phyloP scores from a whole-genome alignment of 2,329 filamentous ascomycete species.

The Aspergillus ochraceoroseus region DNA sequence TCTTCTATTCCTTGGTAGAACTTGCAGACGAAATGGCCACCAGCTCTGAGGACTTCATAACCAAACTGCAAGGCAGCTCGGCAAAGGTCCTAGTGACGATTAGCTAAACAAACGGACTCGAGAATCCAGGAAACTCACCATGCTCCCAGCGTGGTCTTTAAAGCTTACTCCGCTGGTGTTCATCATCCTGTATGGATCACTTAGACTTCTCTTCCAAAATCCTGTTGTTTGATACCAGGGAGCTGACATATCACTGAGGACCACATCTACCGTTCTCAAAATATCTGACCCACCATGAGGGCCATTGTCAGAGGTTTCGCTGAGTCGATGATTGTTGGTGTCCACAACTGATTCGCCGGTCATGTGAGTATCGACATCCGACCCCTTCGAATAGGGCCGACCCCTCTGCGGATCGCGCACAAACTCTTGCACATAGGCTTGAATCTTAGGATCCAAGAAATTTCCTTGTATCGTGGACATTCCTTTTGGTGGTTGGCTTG shows the following conservation, averaged over 20 bases:
- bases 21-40: slow-evolving; percentile 93
- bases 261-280: slow-evolving; percentile 70
- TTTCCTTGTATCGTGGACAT: slow-evolving; percentile 95
- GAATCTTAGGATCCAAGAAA: slow-evolving; percentile 72
- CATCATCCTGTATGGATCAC: slow-evolving; percentile 99
- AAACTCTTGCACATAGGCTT: slow-evolving; percentile 69
- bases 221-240: slow-evolving; percentile 80
- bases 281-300: neutral
- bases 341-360: neutral
- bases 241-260: slow-evolving; percentile 98
- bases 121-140: slow-evolving; percentile 59
- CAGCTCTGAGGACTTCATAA: slow-evolving; percentile 72
- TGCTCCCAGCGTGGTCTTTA: slow-evolving; percentile 85
- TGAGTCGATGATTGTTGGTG: neutral
- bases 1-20: slow-evolving; percentile 93
- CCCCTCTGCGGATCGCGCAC: slow-evolving; percentile 61
- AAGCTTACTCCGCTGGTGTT: slow-evolving; percentile 89
- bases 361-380: slow-evolving; percentile 5
- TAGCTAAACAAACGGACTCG: slow-evolving; percentile 1
- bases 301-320: neutral
- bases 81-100: slow-evolving; percentile 70
- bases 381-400: slow-evolving; percentile 41
- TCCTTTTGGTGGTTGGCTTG: slow-evolving; percentile 81
- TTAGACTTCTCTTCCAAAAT: slow-evolving; percentile 82
- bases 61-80: slow-evolving; percentile 77